A percentile compares a stretch with the other conserved stretches of the same genome.
Evolutionary conservation across 441 rosid species (phyloP).

Genomic region (Eutrema salsugineum): DNA sequence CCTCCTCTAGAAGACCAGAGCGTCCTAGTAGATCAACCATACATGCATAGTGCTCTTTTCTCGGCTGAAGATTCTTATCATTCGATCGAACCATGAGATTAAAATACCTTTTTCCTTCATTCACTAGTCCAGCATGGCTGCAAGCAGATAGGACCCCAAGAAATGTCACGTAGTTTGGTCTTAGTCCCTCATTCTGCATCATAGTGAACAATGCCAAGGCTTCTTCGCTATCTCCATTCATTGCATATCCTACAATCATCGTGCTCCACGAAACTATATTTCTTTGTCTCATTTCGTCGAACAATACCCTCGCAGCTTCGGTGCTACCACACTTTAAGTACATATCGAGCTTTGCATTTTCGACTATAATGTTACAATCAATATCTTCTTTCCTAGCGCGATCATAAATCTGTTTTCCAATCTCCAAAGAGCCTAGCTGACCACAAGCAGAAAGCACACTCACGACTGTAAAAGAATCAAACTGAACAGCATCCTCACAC

Average conservation of each 20-base stretch:
- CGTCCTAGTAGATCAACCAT: constrained; percentile 46
- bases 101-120: constrained; percentile 34
- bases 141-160: constrained; percentile 44
- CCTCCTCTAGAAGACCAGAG: constrained; percentile 37
- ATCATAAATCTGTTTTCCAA: constrained; percentile 33
- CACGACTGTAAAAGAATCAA: constrained; percentile 37
- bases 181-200: constrained; percentile 36
- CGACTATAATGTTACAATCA: constrained; percentile 37
- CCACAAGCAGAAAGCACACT: constrained; percentile 47
- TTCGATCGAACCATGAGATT: constrained; percentile 28
- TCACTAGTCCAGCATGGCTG: constrained; percentile 42
- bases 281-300: constrained; percentile 31
- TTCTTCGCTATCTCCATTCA: constrained; percentile 41
- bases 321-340: constrained; percentile 42
- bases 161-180: constrained; percentile 38
- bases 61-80: constrained; percentile 32
- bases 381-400: constrained; percentile 22
- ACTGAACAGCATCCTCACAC: constrained; percentile 27
- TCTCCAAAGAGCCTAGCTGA: constrained; percentile 42
- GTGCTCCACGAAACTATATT: constrained; percentile 50
- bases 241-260: constrained; percentile 43
- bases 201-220: constrained; percentile 34
- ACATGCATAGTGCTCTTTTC: constrained; percentile 43
- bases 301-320: constrained; percentile 30
- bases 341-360: constrained; percentile 47